These are phyloP conservation scores for Solanum sejunctum DNA, from an alignment of 257 asterid species.

Conservation along the genomic window DNA sequence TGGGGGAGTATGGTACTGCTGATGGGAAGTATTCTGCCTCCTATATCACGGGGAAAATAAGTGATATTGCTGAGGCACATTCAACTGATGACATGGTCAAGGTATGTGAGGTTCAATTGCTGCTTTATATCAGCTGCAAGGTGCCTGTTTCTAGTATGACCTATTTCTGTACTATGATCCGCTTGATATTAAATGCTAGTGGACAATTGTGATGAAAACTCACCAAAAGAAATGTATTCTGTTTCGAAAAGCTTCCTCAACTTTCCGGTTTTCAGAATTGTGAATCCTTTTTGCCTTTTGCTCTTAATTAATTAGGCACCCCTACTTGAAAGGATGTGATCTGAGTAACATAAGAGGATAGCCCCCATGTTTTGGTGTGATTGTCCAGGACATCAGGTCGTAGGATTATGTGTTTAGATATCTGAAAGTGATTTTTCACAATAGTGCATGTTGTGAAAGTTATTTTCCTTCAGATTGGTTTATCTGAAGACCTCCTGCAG, in stretches of 20 bases:
- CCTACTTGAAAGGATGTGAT: neutral
- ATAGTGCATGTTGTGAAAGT: neutral
- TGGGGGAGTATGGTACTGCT: slow-evolving; percentile 96
- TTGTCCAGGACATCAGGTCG: neutral
- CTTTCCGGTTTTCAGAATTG: neutral
- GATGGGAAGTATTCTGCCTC: slow-evolving; percentile 90
- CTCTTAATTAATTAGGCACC: neutral
- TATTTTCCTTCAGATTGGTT: neutral
- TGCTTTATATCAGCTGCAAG: neutral
- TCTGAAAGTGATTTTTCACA: neutral
- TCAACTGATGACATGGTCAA: slow-evolving; percentile 81
- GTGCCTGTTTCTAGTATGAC: neutral
- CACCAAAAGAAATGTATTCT: neutral
- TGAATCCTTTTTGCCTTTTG: neutral
- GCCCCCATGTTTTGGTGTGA: neutral
- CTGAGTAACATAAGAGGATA: neutral
- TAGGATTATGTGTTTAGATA: neutral
- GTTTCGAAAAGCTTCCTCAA: neutral
- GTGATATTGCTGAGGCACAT: slow-evolving; percentile 93
- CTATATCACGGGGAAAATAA: slow-evolving; percentile 80
- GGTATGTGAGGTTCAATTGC: slow-evolving; percentile 23
- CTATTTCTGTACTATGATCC: neutral
- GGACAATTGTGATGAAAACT: neutral
- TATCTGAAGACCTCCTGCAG: neutral
- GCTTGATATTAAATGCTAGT: neutral